Conservation (phyloP, 2,329 filamentous ascomycete species). For the Plectosphaerella sp. region DNA sequence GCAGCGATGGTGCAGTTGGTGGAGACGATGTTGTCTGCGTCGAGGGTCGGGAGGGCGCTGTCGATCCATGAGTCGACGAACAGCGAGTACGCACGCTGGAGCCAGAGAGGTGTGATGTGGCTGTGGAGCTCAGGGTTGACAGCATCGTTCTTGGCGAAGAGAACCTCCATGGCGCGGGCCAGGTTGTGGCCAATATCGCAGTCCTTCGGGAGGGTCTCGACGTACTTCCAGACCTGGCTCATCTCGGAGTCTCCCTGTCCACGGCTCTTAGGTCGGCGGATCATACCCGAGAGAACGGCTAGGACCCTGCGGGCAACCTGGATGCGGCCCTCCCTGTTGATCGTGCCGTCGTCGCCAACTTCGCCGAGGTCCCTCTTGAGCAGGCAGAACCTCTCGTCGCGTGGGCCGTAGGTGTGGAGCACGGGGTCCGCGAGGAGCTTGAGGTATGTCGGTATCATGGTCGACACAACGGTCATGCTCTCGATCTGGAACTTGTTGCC, state of each 20-base stretch:
- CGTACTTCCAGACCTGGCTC: neutral
- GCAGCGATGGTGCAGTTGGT: slow-evolving; percentile 42
- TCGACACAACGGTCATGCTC: slow-evolving; percentile 15
- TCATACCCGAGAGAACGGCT: slow-evolving; percentile 7
- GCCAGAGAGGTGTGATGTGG: slow-evolving; percentile 38
- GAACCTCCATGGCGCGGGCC: slow-evolving; percentile 34
- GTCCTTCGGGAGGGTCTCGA: slow-evolving; percentile 19
- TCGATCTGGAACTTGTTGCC: slow-evolving; percentile 41
- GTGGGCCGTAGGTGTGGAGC: neutral
- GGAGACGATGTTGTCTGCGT: slow-evolving; percentile 10
- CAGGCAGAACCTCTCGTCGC: neutral
- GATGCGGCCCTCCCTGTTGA: neutral
- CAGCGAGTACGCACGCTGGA: slow-evolving; percentile 43
- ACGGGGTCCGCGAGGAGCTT: neutral
- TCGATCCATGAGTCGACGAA: slow-evolving; percentile 36
- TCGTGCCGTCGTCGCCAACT: neutral
- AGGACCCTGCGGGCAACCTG: slow-evolving; percentile 10
- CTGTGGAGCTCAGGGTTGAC: slow-evolving; percentile 37
- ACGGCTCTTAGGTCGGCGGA: slow-evolving; percentile 11
- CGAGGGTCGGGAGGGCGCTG: slow-evolving; percentile 25
- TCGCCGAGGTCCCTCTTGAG: neutral
- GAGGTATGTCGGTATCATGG: slow-evolving; percentile 1
- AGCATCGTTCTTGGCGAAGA: slow-evolving; percentile 33
- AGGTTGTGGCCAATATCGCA: slow-evolving; percentile 30
- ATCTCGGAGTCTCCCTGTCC: slow-evolving; percentile 9